phyloP scores from a whole-genome alignment of 1,284 basidiomycete genomes.

The Rhodotorula sp. region DNA sequence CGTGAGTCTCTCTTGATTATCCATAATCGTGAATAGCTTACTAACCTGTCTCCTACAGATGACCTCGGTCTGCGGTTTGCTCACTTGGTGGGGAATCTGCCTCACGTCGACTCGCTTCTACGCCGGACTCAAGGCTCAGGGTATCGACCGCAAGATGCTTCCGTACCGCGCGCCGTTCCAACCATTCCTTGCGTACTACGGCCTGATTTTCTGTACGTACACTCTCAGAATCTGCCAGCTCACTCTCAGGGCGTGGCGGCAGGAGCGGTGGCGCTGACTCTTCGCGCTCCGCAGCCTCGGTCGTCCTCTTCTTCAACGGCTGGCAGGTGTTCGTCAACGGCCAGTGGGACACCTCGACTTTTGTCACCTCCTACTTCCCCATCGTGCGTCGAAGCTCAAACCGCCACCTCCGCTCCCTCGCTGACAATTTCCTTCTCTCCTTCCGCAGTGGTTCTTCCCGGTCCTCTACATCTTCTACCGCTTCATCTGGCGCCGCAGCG shows the following conservation, averaged over 20 bases:
- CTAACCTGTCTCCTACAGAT: background rate
- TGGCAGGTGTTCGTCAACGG: constrained; percentile 53
- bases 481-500: constrained; percentile 47
- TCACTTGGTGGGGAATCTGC: constrained; percentile 59
- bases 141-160: constrained; percentile 58
- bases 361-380: constrained; percentile 14
- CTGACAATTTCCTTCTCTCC: too few relatives aligned
- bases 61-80: constrained; percentile 54
- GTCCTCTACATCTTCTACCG: constrained; percentile 63
- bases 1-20: constrained; percentile 7
- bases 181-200: constrained; percentile 46
- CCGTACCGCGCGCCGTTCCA: constrained; percentile 53
- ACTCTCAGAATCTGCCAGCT: background rate
- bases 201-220: constrained; percentile 11
- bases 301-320: constrained; percentile 41
- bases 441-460: constrained; percentile 61
- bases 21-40: background rate
- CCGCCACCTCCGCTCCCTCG: too few relatives aligned
- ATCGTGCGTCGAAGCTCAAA: background rate
- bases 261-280: background rate
- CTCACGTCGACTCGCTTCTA: constrained; percentile 69
- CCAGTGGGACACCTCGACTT: constrained; percentile 53
- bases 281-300: background rate
- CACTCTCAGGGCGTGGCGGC: background rate
- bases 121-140: constrained; percentile 61